phyloP scores from a whole-genome alignment of 2,329 filamentous ascomycete species.

The Aureobasidium uvarum region DNA sequence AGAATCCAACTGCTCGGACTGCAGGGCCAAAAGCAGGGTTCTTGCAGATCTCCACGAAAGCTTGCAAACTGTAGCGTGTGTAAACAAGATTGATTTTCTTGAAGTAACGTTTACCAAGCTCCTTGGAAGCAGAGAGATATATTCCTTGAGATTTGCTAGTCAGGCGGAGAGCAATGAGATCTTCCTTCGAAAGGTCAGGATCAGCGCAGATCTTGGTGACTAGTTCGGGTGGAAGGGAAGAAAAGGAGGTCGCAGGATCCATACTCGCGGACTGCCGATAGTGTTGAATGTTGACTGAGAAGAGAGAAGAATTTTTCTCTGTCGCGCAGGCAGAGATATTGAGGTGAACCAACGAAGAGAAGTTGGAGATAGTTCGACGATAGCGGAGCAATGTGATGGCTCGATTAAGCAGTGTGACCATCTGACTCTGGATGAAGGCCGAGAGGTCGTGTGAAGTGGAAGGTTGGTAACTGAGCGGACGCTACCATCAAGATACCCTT shows the following conservation, averaged over 20 bases:
- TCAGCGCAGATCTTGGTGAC: not conserved
- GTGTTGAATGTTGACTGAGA: too few relatives aligned
- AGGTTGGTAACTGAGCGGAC: too few relatives aligned
- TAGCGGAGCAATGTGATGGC: too few relatives aligned
- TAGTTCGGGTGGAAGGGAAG: not conserved
- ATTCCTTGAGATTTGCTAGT: slow-evolving; percentile 6
- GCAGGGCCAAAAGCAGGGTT: not conserved
- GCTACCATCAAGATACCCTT: too few relatives aligned
- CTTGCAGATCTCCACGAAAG: not conserved
- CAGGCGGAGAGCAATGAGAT: not conserved
- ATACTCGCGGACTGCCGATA: not conserved
- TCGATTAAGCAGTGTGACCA: too few relatives aligned
- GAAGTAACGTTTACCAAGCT: not conserved
- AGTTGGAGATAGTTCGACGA: too few relatives aligned
- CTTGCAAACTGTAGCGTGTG: not conserved
- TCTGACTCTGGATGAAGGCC: too few relatives aligned
- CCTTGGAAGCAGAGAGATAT: not conserved
- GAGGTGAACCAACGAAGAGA: too few relatives aligned
- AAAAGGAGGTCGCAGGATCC: not conserved
- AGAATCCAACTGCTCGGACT: not conserved
- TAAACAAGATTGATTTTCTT: not conserved
- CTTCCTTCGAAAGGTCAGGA: not conserved
- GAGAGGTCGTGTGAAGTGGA: too few relatives aligned
- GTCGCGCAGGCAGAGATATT: too few relatives aligned
- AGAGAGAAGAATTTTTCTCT: too few relatives aligned